Evolutionary conservation across 2,329 filamentous ascomycete genomes (phyloP), one percentile per base, ranked within the genome.

Genomic region (Apiospora phragmitis): DNA sequence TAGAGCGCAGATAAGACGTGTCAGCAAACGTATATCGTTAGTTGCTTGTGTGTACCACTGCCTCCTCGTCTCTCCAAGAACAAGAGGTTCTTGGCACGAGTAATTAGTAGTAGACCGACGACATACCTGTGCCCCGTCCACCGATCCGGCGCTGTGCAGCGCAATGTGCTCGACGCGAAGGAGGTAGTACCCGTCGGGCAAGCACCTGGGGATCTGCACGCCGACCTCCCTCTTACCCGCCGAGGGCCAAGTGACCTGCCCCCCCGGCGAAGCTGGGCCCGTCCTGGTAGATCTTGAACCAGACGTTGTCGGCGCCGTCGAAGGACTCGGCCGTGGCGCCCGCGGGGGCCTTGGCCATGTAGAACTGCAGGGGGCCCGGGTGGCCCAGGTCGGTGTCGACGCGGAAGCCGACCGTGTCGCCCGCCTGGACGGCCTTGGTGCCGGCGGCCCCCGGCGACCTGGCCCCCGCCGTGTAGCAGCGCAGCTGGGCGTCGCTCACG

Each of bases 101-200:
- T 9, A 35, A 21, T 41, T 8, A 38, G 35, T n/a, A n/a, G n/a
- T n/a, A n/a, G n/a, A n/a, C 35, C 38, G 3, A n/a, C 9, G 24
- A 62, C 55, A 21, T 62, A 62, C 55, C 77, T 87, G 84, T 5
- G 85, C 85, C 1, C 84, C 84, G 3, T 82, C 81, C 5, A 76
- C 75, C 7, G 74, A 74, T 42, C 80, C 76, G 3, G 85, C 84
- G 66, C 76, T 78, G 76, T 87, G 85, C 9, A 87, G 80, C 6
- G 80, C 85, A 70, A 86, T 83, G 71, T 86, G 84, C 76, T 87
- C 85, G 24, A 83, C 83, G n/a, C 85, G 82, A 5, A 87, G 76
- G 35, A 87, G 81, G 74, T 87, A 87, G 71, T 86, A 83, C 69
- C 85, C 85, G 26, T 84, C 76, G 83, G 75, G 1, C 81, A 79